Evolutionary conservation across 2,329 filamentous ascomycete genomes (phyloP).

Genomic region (Blumeriella jaapii): DNA sequence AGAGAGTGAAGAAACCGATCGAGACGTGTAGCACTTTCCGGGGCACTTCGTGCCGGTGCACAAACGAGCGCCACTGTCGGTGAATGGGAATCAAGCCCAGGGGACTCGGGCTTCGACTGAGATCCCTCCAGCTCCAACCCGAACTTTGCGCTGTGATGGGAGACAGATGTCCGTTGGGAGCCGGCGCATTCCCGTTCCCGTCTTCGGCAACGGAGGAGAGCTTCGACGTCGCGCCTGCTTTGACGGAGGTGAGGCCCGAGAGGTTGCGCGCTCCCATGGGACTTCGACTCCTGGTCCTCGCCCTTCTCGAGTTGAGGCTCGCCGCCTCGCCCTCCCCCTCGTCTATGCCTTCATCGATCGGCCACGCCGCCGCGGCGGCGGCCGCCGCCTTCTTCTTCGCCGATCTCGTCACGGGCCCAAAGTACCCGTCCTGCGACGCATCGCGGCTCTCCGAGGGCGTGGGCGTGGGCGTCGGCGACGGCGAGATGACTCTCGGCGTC

Average conservation of each 20-base stretch:
- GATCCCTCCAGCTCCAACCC: constrained; percentile 71
- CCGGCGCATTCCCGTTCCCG: constrained; percentile 25
- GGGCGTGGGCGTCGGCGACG: constrained; percentile 69
- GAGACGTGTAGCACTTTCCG: constrained; percentile 89
- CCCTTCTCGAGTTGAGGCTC: constrained; percentile 22
- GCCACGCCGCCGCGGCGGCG: constrained; percentile 43
- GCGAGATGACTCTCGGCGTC: constrained; percentile 81
- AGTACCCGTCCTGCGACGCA: constrained; percentile 48
- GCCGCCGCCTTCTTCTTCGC: constrained; percentile 48
- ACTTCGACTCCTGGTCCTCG: constrained; percentile 26
- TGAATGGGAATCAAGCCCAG: constrained; percentile 93
- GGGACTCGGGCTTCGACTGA: constrained; percentile 85
- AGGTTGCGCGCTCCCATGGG: constrained; percentile 35
- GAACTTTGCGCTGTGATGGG: constrained; percentile 47
- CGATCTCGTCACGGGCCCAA: constrained; percentile 67
- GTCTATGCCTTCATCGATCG: constrained; percentile 47
- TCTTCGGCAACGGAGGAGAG: constrained; percentile 22
- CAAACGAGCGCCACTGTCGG: constrained; percentile 77
- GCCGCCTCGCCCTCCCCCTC: constrained; percentile 30
- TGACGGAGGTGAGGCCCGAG: constrained; percentile 40
- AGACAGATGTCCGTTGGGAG: constrained; percentile 57
- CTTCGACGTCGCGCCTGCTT: constrained; percentile 27
- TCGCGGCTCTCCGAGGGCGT: constrained; percentile 49
- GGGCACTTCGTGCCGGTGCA: constrained; percentile 94
- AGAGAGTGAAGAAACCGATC: constrained; percentile 87